Base-by-base conservation (phyloP, 2,329 filamentous ascomycete genomes). In the Fusarium sterilihyphosum region DNA sequence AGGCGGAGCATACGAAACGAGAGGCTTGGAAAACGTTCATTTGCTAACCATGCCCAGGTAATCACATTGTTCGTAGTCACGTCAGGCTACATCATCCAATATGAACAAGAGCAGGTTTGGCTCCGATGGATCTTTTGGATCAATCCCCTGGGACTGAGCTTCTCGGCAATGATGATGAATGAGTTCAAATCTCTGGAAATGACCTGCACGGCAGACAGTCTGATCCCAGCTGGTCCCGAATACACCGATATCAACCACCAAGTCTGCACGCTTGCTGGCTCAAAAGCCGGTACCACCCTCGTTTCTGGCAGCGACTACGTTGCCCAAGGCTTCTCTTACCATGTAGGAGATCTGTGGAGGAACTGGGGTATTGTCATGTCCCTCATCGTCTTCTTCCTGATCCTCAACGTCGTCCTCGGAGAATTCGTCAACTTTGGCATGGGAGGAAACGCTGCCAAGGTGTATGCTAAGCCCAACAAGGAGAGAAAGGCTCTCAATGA, bases 61-160 rank as follows among this genome's bases (percentile, higher is more conserved):
- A 94, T 97, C 73, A 95, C 93, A 0, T 83, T 95, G n/a, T 94
- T 95, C 76, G 90, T 96, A 33, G 86, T 94, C 26, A 96, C 94
- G 0, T 92, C 91, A 2, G 94, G 94, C 8, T 97, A 96, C 82
- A 84, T 97, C 47, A 96, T 97, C 67, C 94, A 95, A 80, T 95
- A 93, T 80, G 88, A 92, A 57, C 89, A 86, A 5, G 89, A 93
- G 76, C 92, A 94, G 76, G 90, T 92, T 8, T 96, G 93, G 92
- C 81, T 95, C 11, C 86, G 92, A 24, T 96, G 94, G 94, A 91
- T 96, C 69, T 94, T 91, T 83, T 96, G 92, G 85, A 85, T 95
- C 81, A 94, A 95, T 70, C 87, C 91, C 0, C 84, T 95, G 0
- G 94, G 93, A 52, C 87, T 96, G 5, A 90, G 91, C 0, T 97